Conservation (phyloP, 495 filamentous ascomycete genomes). For the Penicillium verhagenii region DNA sequence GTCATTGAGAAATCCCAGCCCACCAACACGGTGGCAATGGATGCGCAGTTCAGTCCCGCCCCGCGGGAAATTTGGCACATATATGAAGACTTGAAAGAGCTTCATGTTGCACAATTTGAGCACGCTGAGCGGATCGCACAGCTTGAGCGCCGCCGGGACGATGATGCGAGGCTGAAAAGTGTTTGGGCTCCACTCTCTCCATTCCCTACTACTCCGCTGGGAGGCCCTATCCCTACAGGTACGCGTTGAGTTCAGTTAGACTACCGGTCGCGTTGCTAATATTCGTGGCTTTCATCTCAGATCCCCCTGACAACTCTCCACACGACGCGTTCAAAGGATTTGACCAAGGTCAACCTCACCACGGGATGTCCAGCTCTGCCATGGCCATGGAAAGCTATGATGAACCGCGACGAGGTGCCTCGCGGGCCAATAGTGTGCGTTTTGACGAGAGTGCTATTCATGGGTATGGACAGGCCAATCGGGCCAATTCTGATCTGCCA, state of each 20-base stretch:
- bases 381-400: slow-evolving; percentile 85
- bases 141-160: slow-evolving; percentile 79
- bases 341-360: slow-evolving; percentile 69
- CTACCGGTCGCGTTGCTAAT: not conserved
- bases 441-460: slow-evolving; percentile 97
- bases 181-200: slow-evolving; percentile 80
- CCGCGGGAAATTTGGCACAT: slow-evolving; percentile 79
- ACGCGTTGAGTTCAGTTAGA: slow-evolving; percentile 5
- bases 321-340: slow-evolving; percentile 80
- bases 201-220: slow-evolving; percentile 71
- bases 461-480: slow-evolving; percentile 76
- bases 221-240: slow-evolving; percentile 75
- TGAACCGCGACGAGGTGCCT: slow-evolving; percentile 87
- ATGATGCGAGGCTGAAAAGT: slow-evolving; percentile 78
- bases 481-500: slow-evolving; percentile 77
- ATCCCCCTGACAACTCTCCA: slow-evolving; percentile 68
- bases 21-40: slow-evolving; percentile 45
- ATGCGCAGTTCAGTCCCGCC: slow-evolving; percentile 62
- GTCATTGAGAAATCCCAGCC: not conserved
- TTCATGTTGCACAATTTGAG: slow-evolving; percentile 73
- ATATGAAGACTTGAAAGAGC: slow-evolving; percentile 80
- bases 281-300: slow-evolving; percentile 41
- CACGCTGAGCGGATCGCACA: slow-evolving; percentile 77
- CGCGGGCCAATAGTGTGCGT: slow-evolving; percentile 95
- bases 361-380: slow-evolving; percentile 58